Conservation (phyloP, 2,329 filamentous ascomycete genomes). For the Penicillium concentricum region DNA sequence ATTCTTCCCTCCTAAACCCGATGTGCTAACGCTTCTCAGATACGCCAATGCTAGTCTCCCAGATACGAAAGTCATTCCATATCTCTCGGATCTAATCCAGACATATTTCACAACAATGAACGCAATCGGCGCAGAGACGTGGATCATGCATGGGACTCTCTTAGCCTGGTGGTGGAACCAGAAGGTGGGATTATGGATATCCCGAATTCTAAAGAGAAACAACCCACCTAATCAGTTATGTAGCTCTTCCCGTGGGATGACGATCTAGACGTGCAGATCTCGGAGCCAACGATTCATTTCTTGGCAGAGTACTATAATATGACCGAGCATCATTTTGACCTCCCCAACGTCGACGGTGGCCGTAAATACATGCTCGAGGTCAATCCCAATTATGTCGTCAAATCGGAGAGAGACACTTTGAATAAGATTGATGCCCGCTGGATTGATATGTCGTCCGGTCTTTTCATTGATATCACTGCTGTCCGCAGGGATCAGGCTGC, state of each 20-base stretch:
- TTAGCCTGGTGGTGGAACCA: constrained; percentile 65
- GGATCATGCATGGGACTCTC: constrained; percentile 63
- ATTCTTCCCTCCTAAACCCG: too few species aligned
- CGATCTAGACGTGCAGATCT: constrained; percentile 60
- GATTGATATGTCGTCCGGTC: constrained; percentile 59
- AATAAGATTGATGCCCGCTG: constrained; percentile 62
- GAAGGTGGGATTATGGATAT: constrained; percentile 33
- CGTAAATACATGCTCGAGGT: constrained; percentile 58
- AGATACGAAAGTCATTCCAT: constrained; percentile 47
- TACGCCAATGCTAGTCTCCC: constrained; percentile 51
- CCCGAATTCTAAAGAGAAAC: neutral
- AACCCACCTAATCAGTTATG: constrained; percentile 1
- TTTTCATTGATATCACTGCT: constrained; percentile 63
- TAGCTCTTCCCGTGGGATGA: constrained; percentile 62
- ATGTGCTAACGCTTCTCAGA: constrained; percentile 26
- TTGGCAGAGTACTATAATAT: constrained; percentile 62
- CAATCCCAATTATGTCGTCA: constrained; percentile 55
- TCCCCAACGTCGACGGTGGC: constrained; percentile 35
- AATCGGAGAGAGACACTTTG: constrained; percentile 45
- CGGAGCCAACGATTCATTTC: constrained; percentile 55
- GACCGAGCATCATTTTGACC: constrained; percentile 54
- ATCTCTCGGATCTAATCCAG: constrained; percentile 54
- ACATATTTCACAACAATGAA: constrained; percentile 59
- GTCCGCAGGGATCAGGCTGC: constrained; percentile 49
- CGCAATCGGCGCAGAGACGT: constrained; percentile 57